phyloP scores from a whole-genome alignment of 2,329 filamentous ascomycete genomes.

The Cytospora piceicola region DNA sequence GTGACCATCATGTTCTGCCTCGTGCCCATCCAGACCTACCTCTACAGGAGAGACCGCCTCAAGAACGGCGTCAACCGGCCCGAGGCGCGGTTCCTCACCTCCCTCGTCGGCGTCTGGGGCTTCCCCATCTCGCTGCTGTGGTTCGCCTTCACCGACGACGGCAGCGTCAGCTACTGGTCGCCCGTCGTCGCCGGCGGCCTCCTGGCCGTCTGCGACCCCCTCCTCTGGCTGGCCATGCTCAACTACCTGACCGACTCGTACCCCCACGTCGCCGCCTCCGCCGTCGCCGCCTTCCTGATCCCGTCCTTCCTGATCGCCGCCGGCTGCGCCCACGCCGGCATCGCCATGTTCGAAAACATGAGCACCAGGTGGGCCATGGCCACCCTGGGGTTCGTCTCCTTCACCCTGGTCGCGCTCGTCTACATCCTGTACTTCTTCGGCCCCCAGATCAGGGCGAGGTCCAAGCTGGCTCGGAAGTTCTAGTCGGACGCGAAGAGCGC shows the following conservation, averaged over 20 bases:
- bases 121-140: constrained; percentile 48
- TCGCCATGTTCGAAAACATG: constrained; percentile 45
- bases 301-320: constrained; percentile 48
- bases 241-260: constrained; percentile 49
- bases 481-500: constrained; percentile 7
- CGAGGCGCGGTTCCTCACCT: constrained; percentile 47
- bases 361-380: constrained; percentile 47
- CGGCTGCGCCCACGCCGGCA: constrained; percentile 41
- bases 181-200: constrained; percentile 45
- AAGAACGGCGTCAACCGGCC: constrained; percentile 43
- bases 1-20: constrained; percentile 45
- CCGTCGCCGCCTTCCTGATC: constrained; percentile 49
- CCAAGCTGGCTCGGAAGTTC: constrained; percentile 41
- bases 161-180: constrained; percentile 44
- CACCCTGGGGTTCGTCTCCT: constrained; percentile 45
- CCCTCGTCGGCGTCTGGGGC: constrained; percentile 47
- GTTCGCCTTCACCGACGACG: constrained; percentile 48
- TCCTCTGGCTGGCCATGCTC: constrained; percentile 49
- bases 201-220: constrained; percentile 46
- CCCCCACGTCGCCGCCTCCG: constrained; percentile 46
- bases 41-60: constrained; percentile 44
- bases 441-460: constrained; percentile 39
- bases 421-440: constrained; percentile 49
- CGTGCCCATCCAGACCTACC: constrained; percentile 47
- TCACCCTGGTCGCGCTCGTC: constrained; percentile 45